Base-by-base conservation (phyloP, 208 protist species). In the Plasmodiophora brassicae region DNA sequence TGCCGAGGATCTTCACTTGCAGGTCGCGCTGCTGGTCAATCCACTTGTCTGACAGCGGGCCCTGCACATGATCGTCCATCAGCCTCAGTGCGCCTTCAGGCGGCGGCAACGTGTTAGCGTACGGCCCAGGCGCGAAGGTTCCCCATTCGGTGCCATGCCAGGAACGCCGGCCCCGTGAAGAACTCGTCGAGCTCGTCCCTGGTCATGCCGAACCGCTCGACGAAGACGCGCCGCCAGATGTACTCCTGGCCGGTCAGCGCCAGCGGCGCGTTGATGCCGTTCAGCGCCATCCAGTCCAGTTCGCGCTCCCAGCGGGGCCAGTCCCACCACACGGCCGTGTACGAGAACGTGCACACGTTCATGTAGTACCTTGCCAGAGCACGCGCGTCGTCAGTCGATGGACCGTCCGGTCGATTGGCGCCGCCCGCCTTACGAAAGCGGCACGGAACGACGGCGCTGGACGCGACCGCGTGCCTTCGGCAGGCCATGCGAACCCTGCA, bases 281-380 rank as follows among this genome's bases (percentile, higher is more conserved):
- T 91, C 54, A 94, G 53, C 25, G 93, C 93, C 93, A 94, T 94
- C 93, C 93, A 94, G 60, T 94, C 92, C 35, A 94, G 84, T 87
- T 94, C 91, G 0, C 91, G 0, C 85, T 94, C 90, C 93, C 93
- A 94, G 1, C 92, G 87, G 8, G 85, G 57, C 92, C 91, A 94
- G 57, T 94, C 85, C 92, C 92, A 93, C 91, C 89, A 92, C 35
- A 38, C 91, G 0, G 87, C 83, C 14, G 91, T 88, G 71, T 93
- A 93, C 46, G 45, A 85, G 71, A 88, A 25, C 0, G 91, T 93
- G 85, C 91, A 93, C 28, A 90, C 88, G 87, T 93, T 93, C 88
- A 92, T 92, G 89, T 92, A 92, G 65, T 92, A 92, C 0, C 45
- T 86, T 20, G 1, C 8, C 36, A 38, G 41, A 5, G 41, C 10